Evolutionary conservation across 2,329 filamentous ascomycete genomes (phyloP), one percentile per base, ranked within the genome.

Genomic region (Sclerotinia spermophila): DNA sequence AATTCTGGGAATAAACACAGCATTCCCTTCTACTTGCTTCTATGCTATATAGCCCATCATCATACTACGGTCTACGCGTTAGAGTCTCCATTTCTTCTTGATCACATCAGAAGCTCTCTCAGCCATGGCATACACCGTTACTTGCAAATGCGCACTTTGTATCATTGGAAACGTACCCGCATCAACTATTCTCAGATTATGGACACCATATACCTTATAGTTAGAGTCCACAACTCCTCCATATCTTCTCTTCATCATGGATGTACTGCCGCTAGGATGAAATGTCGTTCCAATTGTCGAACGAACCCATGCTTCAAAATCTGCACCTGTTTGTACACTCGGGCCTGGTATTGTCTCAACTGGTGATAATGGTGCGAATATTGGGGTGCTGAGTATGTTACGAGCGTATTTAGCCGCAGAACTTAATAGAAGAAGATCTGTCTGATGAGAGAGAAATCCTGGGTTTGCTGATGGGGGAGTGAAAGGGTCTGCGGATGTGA

Each of bases 401-500:
- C 67, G 67, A 17, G 44, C 33, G 48, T 53, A 64, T 33, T n/a
- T 27, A 30, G n/a, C 42, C 3, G 56, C 67, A 24, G 67, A 56
- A 27, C 33, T 62, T 11, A 69, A 33, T 10, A 69, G n/a, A 38
- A 69, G 67, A 24, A 62, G 24, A 30, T 69, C 67, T 19, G 44
- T 69, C 13, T 60, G 67, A 40, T 86, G 78, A 5, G 81, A 81
- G 72, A 88, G 82, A 79, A 83, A 88, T n/a, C 82, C 83, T 2
- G 85, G 84, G 71, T 89, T 83, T 76, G 88, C 87, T 33, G 82
- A 78, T 0, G 84, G 82, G 17, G 78, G 73, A 5, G 80, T 80
- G 5, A 78, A 75, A 21, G 81, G 75, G 27, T 82, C 78, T 0
- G 80, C 69, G 2, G 81, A 79, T 17, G 78, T 78, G 73, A 89